These are phyloP conservation scores for Xylona heveae DNA, from an alignment of 495 filamentous ascomycete species.

Conservation along the genomic window DNA sequence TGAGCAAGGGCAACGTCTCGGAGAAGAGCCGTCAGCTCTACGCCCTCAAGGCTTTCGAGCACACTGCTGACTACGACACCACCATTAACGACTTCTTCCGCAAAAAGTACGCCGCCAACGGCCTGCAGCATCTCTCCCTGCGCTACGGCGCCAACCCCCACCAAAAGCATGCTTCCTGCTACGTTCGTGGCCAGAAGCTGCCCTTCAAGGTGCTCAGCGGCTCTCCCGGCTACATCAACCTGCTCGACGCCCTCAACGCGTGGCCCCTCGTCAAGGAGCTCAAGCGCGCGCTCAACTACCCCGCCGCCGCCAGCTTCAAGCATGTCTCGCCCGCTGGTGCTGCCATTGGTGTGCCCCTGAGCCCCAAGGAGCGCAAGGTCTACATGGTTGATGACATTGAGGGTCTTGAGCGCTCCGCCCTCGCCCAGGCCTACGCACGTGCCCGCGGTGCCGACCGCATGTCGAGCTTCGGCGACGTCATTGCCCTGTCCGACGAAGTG, in stretches of 20 bases:
- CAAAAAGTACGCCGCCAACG: slow-evolving; percentile 78
- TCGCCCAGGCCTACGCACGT: slow-evolving; percentile 89
- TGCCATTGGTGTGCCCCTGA: slow-evolving; percentile 75
- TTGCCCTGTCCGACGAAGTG: slow-evolving; percentile 76
- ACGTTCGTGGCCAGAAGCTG: slow-evolving; percentile 42
- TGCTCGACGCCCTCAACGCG: slow-evolving; percentile 88
- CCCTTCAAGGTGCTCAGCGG: slow-evolving; percentile 97
- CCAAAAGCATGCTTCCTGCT: slow-evolving; percentile 86
- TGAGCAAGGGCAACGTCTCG: slow-evolving; percentile 67
- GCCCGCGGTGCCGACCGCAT: slow-evolving; percentile 90
- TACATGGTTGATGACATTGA: slow-evolving; percentile 96
- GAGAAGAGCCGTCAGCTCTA: slow-evolving; percentile 66
- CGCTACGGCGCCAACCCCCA: slow-evolving; percentile 95
- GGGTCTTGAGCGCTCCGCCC: slow-evolving; percentile 57
- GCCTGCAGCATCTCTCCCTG: slow-evolving; percentile 60
- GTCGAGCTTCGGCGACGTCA: slow-evolving; percentile 91
- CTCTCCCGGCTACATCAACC: slow-evolving; percentile 87
- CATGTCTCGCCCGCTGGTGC: slow-evolving; percentile 95
- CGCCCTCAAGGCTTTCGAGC: slow-evolving; percentile 91
- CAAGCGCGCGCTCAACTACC: slow-evolving; percentile 61
- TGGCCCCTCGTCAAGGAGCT: slow-evolving; percentile 96
- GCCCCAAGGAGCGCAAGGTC: slow-evolving; percentile 73
- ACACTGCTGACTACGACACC: slow-evolving; percentile 92
- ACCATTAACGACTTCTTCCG: slow-evolving; percentile 95
- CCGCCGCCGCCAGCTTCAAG: slow-evolving; percentile 98